Percentiles rank a stretch among this genome's conserved stretches.
These are phyloP conservation scores for Lachnellula cervina DNA, from an alignment of 2,329 filamentous ascomycete genomes.

Conservation along the genomic window DNA sequence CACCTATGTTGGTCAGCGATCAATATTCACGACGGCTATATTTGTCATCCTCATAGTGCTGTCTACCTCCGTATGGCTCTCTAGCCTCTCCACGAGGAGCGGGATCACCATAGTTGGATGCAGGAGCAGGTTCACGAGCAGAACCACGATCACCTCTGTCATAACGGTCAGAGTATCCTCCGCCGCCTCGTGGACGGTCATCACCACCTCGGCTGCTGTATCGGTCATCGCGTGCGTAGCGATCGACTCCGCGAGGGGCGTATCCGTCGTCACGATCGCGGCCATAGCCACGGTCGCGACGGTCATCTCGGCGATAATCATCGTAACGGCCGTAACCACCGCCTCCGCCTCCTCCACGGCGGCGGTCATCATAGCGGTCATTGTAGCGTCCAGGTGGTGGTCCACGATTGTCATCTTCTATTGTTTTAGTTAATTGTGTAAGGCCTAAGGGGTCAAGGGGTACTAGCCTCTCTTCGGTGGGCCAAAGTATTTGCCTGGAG, in stretches of 20 bases:
- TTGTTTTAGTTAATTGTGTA: slow-evolving; percentile 33
- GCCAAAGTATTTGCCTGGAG: slow-evolving; percentile 97
- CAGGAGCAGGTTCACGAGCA: slow-evolving; percentile 36
- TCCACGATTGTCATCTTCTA: slow-evolving; percentile 48
- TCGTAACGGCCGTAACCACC: slow-evolving; percentile 24
- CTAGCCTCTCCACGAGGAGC: slow-evolving; percentile 39
- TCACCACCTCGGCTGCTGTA: slow-evolving; percentile 26
- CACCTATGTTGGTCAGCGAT: slow-evolving; percentile 34
- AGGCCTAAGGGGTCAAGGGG: slow-evolving; percentile 36
- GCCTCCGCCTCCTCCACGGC: slow-evolving; percentile 34
- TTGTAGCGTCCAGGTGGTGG: slow-evolving; percentile 37
- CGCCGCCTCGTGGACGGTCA: slow-evolving; percentile 45
- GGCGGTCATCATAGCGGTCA: slow-evolving; percentile 39
- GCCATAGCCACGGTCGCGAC: slow-evolving; percentile 37
- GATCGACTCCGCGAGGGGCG: slow-evolving; percentile 17
- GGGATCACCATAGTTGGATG: slow-evolving; percentile 39
- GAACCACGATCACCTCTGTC: slow-evolving; percentile 44
- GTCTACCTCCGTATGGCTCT: slow-evolving; percentile 41
- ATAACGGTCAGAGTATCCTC: slow-evolving; percentile 39
- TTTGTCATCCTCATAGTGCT: slow-evolving; percentile 31
- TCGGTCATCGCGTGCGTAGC: slow-evolving; percentile 15
- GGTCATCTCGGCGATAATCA: slow-evolving; percentile 37
- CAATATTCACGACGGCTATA: slow-evolving; percentile 32
- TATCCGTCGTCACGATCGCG: slow-evolving; percentile 36
- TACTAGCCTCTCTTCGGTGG: slow-evolving; percentile 91